These are phyloP conservation scores for Agaricus subrufescens DNA, from an alignment of 768 basidiomycete genomes.

Conservation along the genomic window DNA sequence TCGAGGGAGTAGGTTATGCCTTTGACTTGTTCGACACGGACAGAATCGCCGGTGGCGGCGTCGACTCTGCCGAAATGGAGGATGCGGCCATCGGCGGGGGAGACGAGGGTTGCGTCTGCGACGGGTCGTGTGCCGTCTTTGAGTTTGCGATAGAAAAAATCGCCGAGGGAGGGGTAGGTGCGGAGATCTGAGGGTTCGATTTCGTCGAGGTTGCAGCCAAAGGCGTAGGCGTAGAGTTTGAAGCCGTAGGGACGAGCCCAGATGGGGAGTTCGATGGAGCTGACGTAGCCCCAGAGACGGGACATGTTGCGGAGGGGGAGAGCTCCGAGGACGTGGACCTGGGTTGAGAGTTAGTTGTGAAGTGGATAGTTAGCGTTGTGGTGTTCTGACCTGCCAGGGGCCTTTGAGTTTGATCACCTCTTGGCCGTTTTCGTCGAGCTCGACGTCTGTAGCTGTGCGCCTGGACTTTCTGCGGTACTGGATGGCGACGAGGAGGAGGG, in stretches of 20 bases:
- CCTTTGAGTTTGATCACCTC: conserved; percentile 80
- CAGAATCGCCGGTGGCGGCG: conserved; percentile 16
- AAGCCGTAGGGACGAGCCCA: conserved; percentile 94
- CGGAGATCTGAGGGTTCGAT: conserved; percentile 74
- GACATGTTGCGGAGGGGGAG: conserved; percentile 93
- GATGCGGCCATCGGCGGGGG: conserved; percentile 91
- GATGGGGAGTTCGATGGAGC: conserved; percentile 87
- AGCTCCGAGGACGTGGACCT: conserved; percentile 97
- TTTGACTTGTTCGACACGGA: conserved; percentile 88
- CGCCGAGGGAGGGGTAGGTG: conserved; percentile 84
- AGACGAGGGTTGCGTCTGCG: conserved; percentile 72
- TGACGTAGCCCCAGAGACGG: conserved; percentile 95
- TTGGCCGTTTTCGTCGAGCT: conserved; percentile 78
- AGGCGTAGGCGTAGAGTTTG: conserved; percentile 79
- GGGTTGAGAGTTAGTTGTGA: background rate
- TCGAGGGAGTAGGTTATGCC: conserved; percentile 96
- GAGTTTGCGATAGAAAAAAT: conserved; percentile 91
- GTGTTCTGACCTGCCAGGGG: conserved; percentile 79
- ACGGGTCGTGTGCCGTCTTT: conserved; percentile 81
- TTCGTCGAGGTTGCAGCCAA: conserved; percentile 93
- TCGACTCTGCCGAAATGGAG: conserved; percentile 86
- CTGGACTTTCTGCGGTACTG: conserved; percentile 63
- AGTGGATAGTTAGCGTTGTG: background rate
- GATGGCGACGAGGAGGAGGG: conserved; percentile 75
- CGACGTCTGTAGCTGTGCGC: conserved; percentile 55